A percentile compares a stretch with the other conserved stretches of the same genome.
These are phyloP conservation scores for Linnemannia exigua DNA, from an alignment of 192 early-diverging fungal genomes.

Conservation along the genomic window DNA sequence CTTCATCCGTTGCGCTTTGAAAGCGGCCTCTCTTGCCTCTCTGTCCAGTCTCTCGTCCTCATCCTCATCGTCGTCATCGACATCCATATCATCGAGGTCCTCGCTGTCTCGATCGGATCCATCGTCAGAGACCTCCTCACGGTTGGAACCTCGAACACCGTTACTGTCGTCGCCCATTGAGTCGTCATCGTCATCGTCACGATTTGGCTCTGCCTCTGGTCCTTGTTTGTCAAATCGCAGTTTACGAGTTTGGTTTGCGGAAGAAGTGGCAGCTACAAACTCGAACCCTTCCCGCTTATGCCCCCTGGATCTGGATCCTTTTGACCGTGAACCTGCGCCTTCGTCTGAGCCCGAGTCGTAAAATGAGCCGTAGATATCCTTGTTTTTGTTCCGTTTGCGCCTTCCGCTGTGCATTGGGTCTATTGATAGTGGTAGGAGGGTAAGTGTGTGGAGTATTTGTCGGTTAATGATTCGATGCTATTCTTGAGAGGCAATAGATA, in stretches of 20 bases:
- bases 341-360: slow-evolving; percentile 53
- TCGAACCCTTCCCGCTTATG: slow-evolving; percentile 33
- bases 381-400: slow-evolving; percentile 71
- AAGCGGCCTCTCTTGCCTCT: slow-evolving; percentile 27
- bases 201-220: not conserved
- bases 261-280: slow-evolving; percentile 21
- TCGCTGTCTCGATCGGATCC: slow-evolving; percentile 59
- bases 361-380: slow-evolving; percentile 72
- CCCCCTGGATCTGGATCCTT: slow-evolving; percentile 9
- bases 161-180: slow-evolving; percentile 3
- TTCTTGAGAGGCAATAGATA: slow-evolving; percentile 12
- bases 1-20: slow-evolving; percentile 14
- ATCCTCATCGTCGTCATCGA: slow-evolving; percentile 30
- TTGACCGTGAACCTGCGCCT: not conserved
- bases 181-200: not conserved
- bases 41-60: slow-evolving; percentile 55
- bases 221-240: not conserved
- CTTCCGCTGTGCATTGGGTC: slow-evolving; percentile 47
- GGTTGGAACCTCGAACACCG: not conserved
- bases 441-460: slow-evolving; percentile 1
- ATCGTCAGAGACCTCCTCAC: slow-evolving; percentile 42
- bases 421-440: slow-evolving; percentile 7
- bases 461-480: slow-evolving; percentile 9
- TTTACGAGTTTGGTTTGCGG: not conserved
- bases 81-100: slow-evolving; percentile 61